Evolutionary conservation across 2,329 filamentous ascomycete species (phyloP), one percentile per base, ranked within the genome.

Genomic region (Claviceps paspali): DNA sequence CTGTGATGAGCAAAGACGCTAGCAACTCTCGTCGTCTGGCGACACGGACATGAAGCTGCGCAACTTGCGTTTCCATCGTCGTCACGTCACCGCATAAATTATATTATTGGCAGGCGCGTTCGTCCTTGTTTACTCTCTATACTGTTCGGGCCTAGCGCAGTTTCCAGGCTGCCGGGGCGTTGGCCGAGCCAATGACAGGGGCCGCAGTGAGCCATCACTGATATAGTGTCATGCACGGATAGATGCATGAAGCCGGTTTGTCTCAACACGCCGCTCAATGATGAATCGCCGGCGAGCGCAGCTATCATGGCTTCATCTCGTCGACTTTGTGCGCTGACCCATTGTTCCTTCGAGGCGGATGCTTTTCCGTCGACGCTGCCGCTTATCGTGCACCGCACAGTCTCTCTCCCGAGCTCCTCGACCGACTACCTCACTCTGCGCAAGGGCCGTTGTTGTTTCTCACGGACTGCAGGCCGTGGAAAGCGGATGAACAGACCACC

Each of bases 81-180:
- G 23, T 33, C 35, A 37, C 28, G 19, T 23, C 30, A 23, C 36
- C 23, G 19, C n/a, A 31, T 15, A 14, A 29, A 15, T 18, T 12
- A 5, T 9, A 24, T 5, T 17, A 6, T 17, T 6, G n/a, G 12
- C 6, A 6, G 9, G 6, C 4, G 18, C 39, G 43, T 48, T 52
- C 52, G 49, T 53, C 54, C 51, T 58, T 63, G 61, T 64, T 64
- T 64, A 64, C 62, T 62, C 55, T 42, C 21, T 48, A 43, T 47
- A 54, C 49, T 40, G 26, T 53, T 57, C 44, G 18, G 49, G 58
- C 42, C 46, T 62, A 60, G 58, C 44, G 44, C 39, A 6, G 7
- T 7, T 22, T 10, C n/a, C n/a, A n/a, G n/a, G n/a, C n/a, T n/a
- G n/a, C n/a, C n/a, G n/a, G n/a, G n/a, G n/a, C n/a, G n/a, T n/a